Base-by-base conservation (phyloP, 805 yeast species). In the Candida broadrunensis region DNA sequence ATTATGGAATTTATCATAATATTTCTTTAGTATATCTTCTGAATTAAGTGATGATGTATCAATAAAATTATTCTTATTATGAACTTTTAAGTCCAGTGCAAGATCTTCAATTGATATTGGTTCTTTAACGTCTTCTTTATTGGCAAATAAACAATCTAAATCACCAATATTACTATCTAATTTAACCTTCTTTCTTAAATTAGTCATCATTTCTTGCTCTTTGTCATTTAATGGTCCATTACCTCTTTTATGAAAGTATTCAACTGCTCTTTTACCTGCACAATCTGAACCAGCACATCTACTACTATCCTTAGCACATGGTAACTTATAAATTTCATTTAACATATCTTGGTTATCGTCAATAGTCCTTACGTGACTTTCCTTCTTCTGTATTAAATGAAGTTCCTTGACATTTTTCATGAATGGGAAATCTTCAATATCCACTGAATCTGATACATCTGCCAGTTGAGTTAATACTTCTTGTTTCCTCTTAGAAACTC, bases 401-500 rank as follows among this genome's bases (percentile, higher is more conserved):
- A 29, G 32, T 5, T 29, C 33, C 5, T 21, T 27, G 3, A 18
- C 26, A 35, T 35, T 35, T 30, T 27, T 32, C 17, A 24, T 31
- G 14, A 41, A 41, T 31, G 37, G 36, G 30, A 42, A 37, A 39
- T 52, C 56, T 32, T 51, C 57, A 19, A 53, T 53, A 39, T 53
- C 57, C 4, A 36, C 25, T 5, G 42, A 18, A 26, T 35, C 42
- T 16, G 39, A 26, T 5, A 35, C 35, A 24, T 43, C 40, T 24
- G 34, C 38, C 24, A 21, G 24, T 21, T 21, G 24, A 5, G 42
- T 20, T 17, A 35, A 23, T 3, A 39, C 23, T 9, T 19, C 26
- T 5, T 27, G 18, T 15, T 23, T 29, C 16, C 39, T 45, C 36
- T 51, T 61, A 45, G 60, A 67, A 17, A 70, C 69, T 13, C 80